Base-by-base conservation (phyloP, 2,329 filamentous ascomycete genomes). In the Aspergillus thermomutatus region DNA sequence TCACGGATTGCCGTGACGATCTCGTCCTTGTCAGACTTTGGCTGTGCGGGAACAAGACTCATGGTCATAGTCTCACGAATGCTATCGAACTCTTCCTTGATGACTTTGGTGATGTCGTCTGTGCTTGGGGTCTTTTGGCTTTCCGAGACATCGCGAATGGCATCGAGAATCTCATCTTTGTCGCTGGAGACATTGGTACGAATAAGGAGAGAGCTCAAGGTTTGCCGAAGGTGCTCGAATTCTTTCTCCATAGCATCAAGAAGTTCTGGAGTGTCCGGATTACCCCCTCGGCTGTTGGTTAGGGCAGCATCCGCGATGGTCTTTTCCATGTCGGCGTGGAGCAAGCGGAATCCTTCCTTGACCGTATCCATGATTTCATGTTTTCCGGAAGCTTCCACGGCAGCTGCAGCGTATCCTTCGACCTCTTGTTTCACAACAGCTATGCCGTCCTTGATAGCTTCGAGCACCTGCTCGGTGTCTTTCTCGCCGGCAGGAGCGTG, bases 391-490 rank as follows among this genome's bases (percentile, higher is more conserved):
- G 84, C 81, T 58, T 89, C 89, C 17, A 85, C 81, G 7, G 87
- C 84, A 49, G 86, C 86, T 65, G 92, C 87, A 56, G 94, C 86
- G 63, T 95, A 96, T 46, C 79, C 80, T 68, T 96, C 91, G 54
- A 97, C 90, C 57, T 96, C 89, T 11, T 80, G 77, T 10, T 91
- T 87, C 6, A 97, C 83, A 63, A 85, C 87, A 64, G 96, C 91
- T 14, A 96, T 82, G 0, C 92, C 92, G 69, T 96, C 91, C 64
- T 91, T 93, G 46, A 95, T 87, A 0, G 91, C 90, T 71, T 94
- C 90, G 4, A 97, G 80, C 11, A 96, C 87, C 71, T 96, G 91
- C 71, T 96, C 92, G 0, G 91, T 93, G 69, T 94, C 91, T 56
- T 87, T 83, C 43, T 89, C 90, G 64, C 87, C 90, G 60, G 89